Evolutionary conservation across 2,329 filamentous ascomycete genomes (phyloP).

Genomic region (Alternaria sp.): DNA sequence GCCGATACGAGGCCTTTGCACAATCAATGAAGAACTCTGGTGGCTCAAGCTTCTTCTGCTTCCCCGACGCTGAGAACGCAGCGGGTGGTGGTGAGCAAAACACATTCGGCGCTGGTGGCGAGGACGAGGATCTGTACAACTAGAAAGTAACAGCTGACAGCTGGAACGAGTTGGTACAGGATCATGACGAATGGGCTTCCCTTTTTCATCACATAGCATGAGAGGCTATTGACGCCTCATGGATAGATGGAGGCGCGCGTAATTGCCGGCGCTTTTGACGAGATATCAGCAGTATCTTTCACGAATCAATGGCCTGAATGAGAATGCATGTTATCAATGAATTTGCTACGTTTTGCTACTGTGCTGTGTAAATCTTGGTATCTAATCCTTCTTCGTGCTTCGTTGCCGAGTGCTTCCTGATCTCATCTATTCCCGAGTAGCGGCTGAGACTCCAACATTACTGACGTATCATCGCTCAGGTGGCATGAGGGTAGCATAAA

Average conservation of each 20-base stretch:
- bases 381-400: neutral
- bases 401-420: neutral
- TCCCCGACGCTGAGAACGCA: conserved; percentile 68
- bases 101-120: conserved; percentile 82
- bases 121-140: conserved; percentile 97
- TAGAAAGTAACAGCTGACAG: conserved; percentile 59
- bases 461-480: neutral
- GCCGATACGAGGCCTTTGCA: conserved; percentile 96
- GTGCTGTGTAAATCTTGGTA: neutral
- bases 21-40: conserved; percentile 99
- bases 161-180: conserved; percentile 23
- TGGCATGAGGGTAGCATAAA: neutral
- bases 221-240: conserved; percentile 17
- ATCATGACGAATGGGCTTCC: conserved; percentile 29
- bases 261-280: conserved; percentile 24
- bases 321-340: conserved; percentile 23
- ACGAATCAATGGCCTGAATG: conserved; percentile 17
- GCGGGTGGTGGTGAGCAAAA: conserved; percentile 58
- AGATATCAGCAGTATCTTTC: conserved; percentile 12
- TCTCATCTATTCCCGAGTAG: neutral
- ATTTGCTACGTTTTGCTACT: neutral
- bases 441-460: neutral
- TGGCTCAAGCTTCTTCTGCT: conserved; percentile 97
- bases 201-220: conserved; percentile 23
- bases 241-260: conserved; percentile 30